Conservation (phyloP, 805 yeast genomes). For the Ogataea paraovalis region DNA sequence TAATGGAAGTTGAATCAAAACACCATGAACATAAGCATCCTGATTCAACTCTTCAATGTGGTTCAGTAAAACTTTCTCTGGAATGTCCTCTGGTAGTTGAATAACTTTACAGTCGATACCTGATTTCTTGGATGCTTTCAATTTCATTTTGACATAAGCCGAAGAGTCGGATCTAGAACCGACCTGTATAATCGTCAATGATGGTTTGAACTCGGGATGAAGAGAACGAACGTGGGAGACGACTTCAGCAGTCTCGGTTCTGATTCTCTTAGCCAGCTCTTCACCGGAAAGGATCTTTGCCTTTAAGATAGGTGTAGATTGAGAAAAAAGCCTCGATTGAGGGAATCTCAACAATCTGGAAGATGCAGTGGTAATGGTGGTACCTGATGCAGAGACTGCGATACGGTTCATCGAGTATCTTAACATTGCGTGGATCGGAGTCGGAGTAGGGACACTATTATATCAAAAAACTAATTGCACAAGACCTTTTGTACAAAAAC, state of each 20-base stretch:
- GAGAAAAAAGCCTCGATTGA: constrained; percentile 14
- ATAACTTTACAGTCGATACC: constrained; percentile 59
- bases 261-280: constrained; percentile 40
- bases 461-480: too few relatives aligned
- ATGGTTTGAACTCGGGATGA: constrained; percentile 58
- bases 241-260: constrained; percentile 39
- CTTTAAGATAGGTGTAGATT: constrained; percentile 13
- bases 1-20: constrained; percentile 72
- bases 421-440: constrained; percentile 3
- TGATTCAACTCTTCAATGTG: constrained; percentile 54
- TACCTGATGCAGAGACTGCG: background rate
- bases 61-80: constrained; percentile 53
- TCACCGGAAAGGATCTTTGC: constrained; percentile 44
- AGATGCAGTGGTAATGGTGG: background rate
- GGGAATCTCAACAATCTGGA: background rate
- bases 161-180: constrained; percentile 76
- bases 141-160: constrained; percentile 78
- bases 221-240: constrained; percentile 38
- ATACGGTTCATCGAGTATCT: constrained; percentile 4
- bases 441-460: background rate
- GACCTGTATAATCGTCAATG: constrained; percentile 67
- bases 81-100: constrained; percentile 51
- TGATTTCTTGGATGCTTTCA: constrained; percentile 71
- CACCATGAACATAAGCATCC: constrained; percentile 61
- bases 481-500: too few relatives aligned